Evolutionary conservation across 2,329 filamentous ascomycete species (phyloP), one percentile per base, ranked within the genome.

Genomic region (Diaporthe amygdali): DNA sequence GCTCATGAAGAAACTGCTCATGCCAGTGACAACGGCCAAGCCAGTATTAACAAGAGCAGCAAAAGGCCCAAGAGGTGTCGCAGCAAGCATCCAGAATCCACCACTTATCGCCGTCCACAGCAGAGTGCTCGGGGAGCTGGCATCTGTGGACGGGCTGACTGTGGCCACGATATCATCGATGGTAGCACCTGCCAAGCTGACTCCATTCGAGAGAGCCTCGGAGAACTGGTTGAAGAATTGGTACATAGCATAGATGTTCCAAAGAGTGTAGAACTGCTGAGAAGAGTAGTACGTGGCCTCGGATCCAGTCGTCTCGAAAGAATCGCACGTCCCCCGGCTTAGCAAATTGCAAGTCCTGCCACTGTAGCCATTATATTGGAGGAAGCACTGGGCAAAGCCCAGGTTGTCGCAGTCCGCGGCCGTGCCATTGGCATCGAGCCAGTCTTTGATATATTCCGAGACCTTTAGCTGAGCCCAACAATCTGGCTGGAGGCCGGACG

Each of bases 151-250:
- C 20, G 77, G 77, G 6, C 75, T 76, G 9, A 77, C 74, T 4
- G 76, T 75, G 2, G 75, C 71, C 10, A 78, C 76, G 39, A 77
- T 78, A 44, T 74, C 73, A 46, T 71, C 75, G 44, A 78, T 72
- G 8, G 76, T 78, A 49, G 76, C 73, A 1, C 75, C 73, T 3
- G 76, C 77, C 20, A 77, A 74, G 15, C 74, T 70, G n/a, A 74
- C 73, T 0, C 77, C 77, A 30, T 76, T 74, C 63, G 75, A 75
- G 8, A 77, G 71, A 10, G 77, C 77, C 20, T 74, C 69, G 1
- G 76, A 78, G 55, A 76, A 77, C 67, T 78, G 77, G 54, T 77
- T 78, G 74, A 78, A 78, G 70, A 76, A 78, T 39, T 78, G 77
- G 67, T 75, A 76, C 4, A 77, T 68, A 17, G 75, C 74, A 66